phyloP scores from a whole-genome alignment of 345 rosid genomes.

The Gossypium arboreum region DNA sequence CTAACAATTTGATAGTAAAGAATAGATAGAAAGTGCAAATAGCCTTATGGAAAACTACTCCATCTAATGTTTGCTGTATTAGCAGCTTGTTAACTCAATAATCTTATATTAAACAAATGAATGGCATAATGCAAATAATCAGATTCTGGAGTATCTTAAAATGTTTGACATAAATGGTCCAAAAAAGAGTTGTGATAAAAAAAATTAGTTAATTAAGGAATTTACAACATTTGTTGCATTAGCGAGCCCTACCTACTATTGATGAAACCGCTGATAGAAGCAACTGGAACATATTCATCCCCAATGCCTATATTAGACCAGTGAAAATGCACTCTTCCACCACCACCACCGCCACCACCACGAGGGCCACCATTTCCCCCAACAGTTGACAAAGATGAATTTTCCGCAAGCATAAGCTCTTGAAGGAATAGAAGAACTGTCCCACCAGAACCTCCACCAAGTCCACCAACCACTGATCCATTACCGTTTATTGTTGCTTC shows the following conservation, averaged over 20 bases:
- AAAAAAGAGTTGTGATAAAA: background rate
- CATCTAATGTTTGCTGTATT: background rate
- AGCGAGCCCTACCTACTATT: slow-evolving; percentile 45
- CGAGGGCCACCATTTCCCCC: slow-evolving; percentile 85
- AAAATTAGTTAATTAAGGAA: background rate
- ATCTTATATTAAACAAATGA: background rate
- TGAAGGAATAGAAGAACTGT: slow-evolving; percentile 94
- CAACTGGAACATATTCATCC: slow-evolving; percentile 75
- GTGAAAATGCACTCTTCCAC: slow-evolving; percentile 97
- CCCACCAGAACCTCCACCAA: slow-evolving; percentile 99
- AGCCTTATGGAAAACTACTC: background rate
- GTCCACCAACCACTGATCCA: slow-evolving; percentile 68
- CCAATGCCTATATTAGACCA: slow-evolving; percentile 82
- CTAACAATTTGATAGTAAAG: background rate
- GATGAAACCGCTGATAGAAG: slow-evolving; percentile 63
- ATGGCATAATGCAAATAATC: background rate
- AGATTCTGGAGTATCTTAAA: background rate
- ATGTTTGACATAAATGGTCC: background rate
- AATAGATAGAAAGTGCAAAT: background rate
- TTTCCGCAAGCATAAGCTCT: slow-evolving; percentile 58
- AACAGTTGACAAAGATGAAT: slow-evolving; percentile 61
- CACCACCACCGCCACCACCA: slow-evolving; percentile 98
- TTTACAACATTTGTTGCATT: background rate
- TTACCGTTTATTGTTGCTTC: slow-evolving; percentile 35
- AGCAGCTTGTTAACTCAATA: slow-evolving; percentile 7